Percentiles rank a stretch among this genome's conserved stretches.
Conservation (phyloP, 345 rosid species). For the Citrus trifoliata region DNA sequence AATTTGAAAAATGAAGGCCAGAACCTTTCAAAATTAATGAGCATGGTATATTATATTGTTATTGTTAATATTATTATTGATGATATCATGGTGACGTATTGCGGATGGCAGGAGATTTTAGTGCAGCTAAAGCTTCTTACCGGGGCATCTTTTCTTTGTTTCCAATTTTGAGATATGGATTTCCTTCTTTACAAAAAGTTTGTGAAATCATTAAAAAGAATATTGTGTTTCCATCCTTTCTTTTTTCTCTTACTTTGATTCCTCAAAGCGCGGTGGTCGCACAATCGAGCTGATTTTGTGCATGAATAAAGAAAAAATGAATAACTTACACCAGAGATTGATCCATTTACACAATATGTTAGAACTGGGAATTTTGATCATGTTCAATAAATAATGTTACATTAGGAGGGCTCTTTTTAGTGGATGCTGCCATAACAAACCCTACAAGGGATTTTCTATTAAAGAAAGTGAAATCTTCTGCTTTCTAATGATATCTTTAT, state of each 20-base stretch:
- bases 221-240: background rate
- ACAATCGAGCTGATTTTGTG: background rate
- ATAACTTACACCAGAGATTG: background rate
- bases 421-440: background rate
- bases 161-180: background rate
- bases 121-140: background rate
- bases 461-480: background rate
- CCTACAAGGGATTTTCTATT: background rate
- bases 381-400: background rate
- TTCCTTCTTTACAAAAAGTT: background rate
- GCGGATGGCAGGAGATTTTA: background rate
- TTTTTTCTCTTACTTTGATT: background rate
- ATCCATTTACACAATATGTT: background rate
- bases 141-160: background rate
- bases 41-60: background rate
- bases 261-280: background rate
- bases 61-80: background rate
- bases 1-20: background rate
- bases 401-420: background rate
- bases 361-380: background rate
- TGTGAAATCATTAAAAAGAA: background rate
- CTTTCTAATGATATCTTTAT: background rate
- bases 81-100: slow-evolving; percentile 3
- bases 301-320: background rate
- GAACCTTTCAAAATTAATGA: background rate